phyloP scores from a whole-genome alignment of 345 rosid species.

The Salix viminalis region DNA sequence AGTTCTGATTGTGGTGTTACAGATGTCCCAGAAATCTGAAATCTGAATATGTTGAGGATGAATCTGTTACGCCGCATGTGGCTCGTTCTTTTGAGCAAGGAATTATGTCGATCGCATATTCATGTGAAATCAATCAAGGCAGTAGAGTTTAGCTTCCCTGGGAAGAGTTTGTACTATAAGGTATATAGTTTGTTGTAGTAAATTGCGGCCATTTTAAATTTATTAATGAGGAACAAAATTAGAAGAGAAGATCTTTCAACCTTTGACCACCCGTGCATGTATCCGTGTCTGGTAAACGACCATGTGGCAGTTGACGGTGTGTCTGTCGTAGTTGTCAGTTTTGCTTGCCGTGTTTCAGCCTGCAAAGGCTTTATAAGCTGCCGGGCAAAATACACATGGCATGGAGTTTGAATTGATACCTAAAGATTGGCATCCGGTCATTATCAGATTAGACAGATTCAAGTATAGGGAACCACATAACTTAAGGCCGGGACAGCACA shows the following conservation, averaged over 20 bases:
- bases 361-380: neutral
- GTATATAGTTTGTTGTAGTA: neutral
- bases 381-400: neutral
- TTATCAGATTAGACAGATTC: neutral
- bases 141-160: neutral
- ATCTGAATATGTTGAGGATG: neutral
- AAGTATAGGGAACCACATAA: neutral
- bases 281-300: neutral
- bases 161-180: conserved; percentile 1
- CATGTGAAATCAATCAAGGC: neutral
- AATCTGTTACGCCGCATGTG: neutral
- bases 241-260: neutral
- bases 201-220: neutral
- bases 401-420: neutral
- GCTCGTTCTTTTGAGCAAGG: neutral
- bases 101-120: neutral
- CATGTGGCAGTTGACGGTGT: neutral
- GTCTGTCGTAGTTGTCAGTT: neutral
- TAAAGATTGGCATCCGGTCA: neutral
- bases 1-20: neutral
- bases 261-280: neutral
- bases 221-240: neutral
- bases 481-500: neutral
- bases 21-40: conserved; percentile 4
- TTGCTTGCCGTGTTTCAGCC: neutral